Evolutionary conservation across 495 filamentous ascomycete genomes (phyloP).

Genomic region (Neurospora africana): DNA sequence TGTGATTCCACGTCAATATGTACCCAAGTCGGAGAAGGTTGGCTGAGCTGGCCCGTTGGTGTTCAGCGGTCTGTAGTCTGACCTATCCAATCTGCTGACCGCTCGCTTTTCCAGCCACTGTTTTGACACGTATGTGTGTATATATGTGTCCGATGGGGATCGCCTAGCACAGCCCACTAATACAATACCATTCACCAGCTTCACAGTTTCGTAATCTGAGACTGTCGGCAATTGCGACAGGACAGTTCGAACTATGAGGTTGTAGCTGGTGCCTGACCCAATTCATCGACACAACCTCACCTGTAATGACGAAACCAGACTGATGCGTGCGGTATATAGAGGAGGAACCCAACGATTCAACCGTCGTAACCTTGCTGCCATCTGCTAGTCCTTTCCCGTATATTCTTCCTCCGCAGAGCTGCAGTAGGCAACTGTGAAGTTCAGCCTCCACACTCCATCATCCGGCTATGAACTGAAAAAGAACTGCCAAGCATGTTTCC

Average conservation of each 20-base stretch:
- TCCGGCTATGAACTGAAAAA: background rate
- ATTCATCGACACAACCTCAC: background rate
- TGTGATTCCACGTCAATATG: background rate
- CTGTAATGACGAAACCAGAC: background rate
- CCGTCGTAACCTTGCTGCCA: background rate
- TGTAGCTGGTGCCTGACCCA: background rate
- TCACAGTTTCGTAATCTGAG: background rate
- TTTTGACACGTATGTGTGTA: background rate
- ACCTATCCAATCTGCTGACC: background rate
- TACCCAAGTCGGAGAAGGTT: background rate
- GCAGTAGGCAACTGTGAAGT: background rate
- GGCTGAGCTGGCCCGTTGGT: background rate
- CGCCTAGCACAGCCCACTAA: background rate
- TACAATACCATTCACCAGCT: background rate
- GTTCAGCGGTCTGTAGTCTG: background rate
- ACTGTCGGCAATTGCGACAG: background rate
- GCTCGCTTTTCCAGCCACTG: background rate
- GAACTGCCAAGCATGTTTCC: background rate
- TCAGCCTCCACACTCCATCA: background rate
- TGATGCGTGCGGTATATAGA: background rate
- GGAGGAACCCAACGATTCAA: background rate
- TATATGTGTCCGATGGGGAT: background rate
- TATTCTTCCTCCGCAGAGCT: background rate
- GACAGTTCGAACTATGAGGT: background rate
- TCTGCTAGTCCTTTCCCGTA: background rate